phyloP scores from a whole-genome alignment of 768 basidiomycete genomes.

The Hygrophorus pudorinus region DNA sequence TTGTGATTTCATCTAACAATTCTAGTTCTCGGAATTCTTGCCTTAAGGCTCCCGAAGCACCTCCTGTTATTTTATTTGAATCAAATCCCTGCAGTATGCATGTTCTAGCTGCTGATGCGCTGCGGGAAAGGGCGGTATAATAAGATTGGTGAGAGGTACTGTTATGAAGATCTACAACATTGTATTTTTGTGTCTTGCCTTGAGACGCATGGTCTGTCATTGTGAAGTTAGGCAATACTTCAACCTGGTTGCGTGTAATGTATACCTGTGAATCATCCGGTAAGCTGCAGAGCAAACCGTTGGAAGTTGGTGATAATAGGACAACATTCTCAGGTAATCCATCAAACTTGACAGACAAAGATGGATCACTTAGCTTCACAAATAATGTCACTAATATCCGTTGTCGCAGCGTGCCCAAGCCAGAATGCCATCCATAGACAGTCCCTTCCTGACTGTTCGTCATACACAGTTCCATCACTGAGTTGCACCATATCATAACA shows the following conservation, averaged over 20 bases:
- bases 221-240: too few species aligned
- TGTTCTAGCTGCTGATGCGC: too few species aligned
- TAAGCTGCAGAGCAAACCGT: conserved; percentile 6
- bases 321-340: conserved; percentile 23
- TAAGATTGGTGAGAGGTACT: conserved; percentile 16
- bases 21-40: too few species aligned
- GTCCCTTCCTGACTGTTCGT: conserved; percentile 24
- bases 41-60: too few species aligned
- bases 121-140: conserved; percentile 23
- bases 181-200: conserved; percentile 19
- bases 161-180: conserved; percentile 18
- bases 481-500: conserved; percentile 21
- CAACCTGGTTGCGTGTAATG: conserved; percentile 17
- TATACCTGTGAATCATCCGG: conserved; percentile 9
- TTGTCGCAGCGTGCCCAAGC: conserved; percentile 6
- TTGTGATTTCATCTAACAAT: too few species aligned
- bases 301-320: conserved; percentile 9
- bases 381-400: conserved; percentile 19
- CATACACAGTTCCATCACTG: conserved; percentile 26
- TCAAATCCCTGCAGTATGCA: conserved; percentile 22
- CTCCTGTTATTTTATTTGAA: conserved; percentile 12
- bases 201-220: conserved; percentile 27
- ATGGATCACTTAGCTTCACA: conserved; percentile 18
- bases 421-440: conserved; percentile 19
- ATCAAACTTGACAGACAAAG: conserved; percentile 13